Evolutionary conservation across 2,329 filamentous ascomycete genomes (phyloP), one percentile per base, ranked within the genome.

Genomic region (Colletotrichum brevisporum): DNA sequence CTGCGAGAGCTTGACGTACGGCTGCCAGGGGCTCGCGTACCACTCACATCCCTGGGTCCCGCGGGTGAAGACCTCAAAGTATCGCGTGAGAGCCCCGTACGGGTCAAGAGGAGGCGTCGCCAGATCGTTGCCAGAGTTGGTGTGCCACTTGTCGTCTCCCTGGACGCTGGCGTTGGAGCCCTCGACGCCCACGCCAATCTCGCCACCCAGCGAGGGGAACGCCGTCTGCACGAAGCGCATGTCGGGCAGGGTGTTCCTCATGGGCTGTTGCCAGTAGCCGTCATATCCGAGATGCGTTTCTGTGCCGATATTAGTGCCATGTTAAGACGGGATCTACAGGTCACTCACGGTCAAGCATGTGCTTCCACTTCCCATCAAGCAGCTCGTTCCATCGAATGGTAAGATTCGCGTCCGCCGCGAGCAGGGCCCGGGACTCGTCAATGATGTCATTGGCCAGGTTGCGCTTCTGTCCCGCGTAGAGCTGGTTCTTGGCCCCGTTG

Each of bases 211-310:
- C 5, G 86, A 86, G 13, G 84, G 84, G 60, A 91, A 88, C 1
- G 83, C 79, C 2, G 83, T 83, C 75, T 91, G 88, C 1, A 91
- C 87, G 71, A 88, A 90, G 5, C 84, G 80, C 71, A 92, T 83
- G 8, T 87, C 85, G 0, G 91, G 90, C 1, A 91, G 84, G 0
- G 86, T 86, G 75, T 93, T 91, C 41, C 90, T 83, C 91, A 92
- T 92, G 1, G 91, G 90, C 76, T 93, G 91, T 78, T 93, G 91
- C 90, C 90, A 88, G 76, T 84, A 84, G 55, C 82, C 83, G 60
- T 86, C 81, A 54, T 86, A 88, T 21, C 86, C 85, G 9, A 88
- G 77, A 72, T 88, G 87, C 0, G 85, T 87, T 80, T 88, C 75
- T 80, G 61, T 36, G 76, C 0, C 2, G 5, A 3, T 5, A 26